Conservation (phyloP, 208 protist species). For the Naegleria gruberi region DNA sequence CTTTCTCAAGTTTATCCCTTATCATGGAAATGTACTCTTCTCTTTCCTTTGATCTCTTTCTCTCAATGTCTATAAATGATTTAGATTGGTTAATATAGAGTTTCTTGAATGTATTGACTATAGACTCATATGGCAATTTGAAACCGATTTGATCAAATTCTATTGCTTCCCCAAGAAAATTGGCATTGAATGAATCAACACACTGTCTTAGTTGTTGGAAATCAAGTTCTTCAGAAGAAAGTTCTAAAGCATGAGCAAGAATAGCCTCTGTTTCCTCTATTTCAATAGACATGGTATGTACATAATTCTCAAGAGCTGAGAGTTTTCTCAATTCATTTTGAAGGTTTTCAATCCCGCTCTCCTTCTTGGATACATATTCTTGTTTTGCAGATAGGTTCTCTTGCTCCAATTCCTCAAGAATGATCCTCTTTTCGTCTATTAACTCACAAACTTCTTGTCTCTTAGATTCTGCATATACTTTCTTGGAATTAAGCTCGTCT, state of each 20-base stretch:
- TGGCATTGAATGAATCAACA: not conserved
- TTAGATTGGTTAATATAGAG: too few relatives aligned
- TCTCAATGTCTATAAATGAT: not conserved
- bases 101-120: too few relatives aligned
- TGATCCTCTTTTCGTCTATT: not conserved
- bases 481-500: not conserved
- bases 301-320: not conserved
- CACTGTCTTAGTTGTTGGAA: not conserved
- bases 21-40: not conserved
- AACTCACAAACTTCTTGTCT: not conserved
- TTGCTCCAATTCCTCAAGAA: not conserved
- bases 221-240: not conserved
- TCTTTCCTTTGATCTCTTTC: not conserved
- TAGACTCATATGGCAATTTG: too few relatives aligned
- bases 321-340: not conserved
- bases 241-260: not conserved
- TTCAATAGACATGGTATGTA: not conserved
- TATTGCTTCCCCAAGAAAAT: too few relatives aligned
- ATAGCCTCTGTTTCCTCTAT: not conserved
- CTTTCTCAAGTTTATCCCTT: not conserved
- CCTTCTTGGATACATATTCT: not conserved
- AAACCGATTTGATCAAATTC: too few relatives aligned
- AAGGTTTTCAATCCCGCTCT: not conserved
- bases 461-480: not conserved
- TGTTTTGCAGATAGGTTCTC: not conserved